Percentiles rank a stretch among this genome's conserved stretches.
These are phyloP conservation scores for Lagenaria siceraria DNA, from an alignment of 306 rosid genomes.

Conservation along the genomic window DNA sequence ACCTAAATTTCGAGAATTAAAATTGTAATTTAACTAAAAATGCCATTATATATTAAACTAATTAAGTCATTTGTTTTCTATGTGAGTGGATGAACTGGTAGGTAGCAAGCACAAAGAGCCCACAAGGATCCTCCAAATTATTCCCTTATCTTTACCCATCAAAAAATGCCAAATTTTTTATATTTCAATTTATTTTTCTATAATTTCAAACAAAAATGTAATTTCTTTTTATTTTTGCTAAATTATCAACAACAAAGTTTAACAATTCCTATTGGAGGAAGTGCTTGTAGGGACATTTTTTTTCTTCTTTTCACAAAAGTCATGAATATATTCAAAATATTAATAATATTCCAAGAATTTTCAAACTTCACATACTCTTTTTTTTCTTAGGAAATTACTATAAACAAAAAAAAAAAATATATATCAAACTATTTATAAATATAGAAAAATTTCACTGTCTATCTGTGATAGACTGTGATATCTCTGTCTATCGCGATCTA, in stretches of 20 bases:
- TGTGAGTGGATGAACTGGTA: background rate
- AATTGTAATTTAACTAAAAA: background rate
- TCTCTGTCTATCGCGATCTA: too few species aligned
- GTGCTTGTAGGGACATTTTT: background rate
- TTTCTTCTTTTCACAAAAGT: too few species aligned
- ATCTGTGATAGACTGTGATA: too few species aligned
- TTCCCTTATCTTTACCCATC: background rate
- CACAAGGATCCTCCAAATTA: constrained; percentile 2
- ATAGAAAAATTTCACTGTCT: too few species aligned
- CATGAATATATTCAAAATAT: too few species aligned
- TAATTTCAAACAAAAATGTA: background rate
- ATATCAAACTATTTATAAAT: too few species aligned
- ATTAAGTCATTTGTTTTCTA: background rate
- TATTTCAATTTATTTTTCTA: background rate
- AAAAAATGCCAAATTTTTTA: background rate
- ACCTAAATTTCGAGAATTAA: background rate
- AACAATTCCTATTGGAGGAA: background rate
- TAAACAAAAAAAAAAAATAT: too few species aligned
- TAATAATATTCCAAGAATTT: too few species aligned
- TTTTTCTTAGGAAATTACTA: too few species aligned
- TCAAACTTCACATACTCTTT: too few species aligned
- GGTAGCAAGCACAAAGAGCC: background rate
- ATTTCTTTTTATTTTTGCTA: background rate
- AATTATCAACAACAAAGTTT: background rate
- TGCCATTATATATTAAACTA: background rate